A percentile compares a stretch with the other conserved stretches of the same genome.
These are phyloP conservation scores for Platismatia glauca DNA, from an alignment of 495 filamentous ascomycete genomes.

Conservation along the genomic window DNA sequence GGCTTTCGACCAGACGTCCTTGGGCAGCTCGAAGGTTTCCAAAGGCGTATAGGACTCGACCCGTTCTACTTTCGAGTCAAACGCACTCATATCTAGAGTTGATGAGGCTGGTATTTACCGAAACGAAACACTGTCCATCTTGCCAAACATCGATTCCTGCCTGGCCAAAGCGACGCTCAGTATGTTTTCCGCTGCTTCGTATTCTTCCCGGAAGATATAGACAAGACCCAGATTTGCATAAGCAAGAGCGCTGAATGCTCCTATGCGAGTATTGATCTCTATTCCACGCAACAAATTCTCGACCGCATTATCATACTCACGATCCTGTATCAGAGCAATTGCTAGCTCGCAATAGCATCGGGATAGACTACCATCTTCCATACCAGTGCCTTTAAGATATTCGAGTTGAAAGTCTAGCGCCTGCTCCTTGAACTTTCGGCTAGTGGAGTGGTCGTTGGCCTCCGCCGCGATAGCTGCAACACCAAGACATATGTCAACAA, in stretches of 20 bases:
- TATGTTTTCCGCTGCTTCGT: neutral
- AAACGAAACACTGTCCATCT: neutral
- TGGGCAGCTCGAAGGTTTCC: neutral
- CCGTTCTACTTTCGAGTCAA: neutral
- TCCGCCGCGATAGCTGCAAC: neutral
- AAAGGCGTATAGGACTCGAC: neutral
- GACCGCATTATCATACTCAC: neutral
- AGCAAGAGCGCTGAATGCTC: neutral
- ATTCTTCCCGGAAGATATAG: neutral
- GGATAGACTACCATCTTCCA: neutral
- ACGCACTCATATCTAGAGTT: too few species aligned
- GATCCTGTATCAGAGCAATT: neutral
- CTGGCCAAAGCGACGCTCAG: neutral
- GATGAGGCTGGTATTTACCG: neutral
- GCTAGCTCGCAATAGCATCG: neutral
- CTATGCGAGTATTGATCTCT: neutral
- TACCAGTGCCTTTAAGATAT: neutral
- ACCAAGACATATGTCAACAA: neutral
- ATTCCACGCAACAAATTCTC: neutral
- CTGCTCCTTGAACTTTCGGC: neutral
- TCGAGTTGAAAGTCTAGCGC: neutral
- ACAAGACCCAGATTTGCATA: neutral
- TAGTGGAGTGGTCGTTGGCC: neutral
- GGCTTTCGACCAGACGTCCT: neutral
- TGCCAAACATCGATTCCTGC: neutral